These are phyloP conservation scores for Penicillium sp. DNA, from an alignment of 2,329 filamentous ascomycete species.

Conservation along the genomic window DNA sequence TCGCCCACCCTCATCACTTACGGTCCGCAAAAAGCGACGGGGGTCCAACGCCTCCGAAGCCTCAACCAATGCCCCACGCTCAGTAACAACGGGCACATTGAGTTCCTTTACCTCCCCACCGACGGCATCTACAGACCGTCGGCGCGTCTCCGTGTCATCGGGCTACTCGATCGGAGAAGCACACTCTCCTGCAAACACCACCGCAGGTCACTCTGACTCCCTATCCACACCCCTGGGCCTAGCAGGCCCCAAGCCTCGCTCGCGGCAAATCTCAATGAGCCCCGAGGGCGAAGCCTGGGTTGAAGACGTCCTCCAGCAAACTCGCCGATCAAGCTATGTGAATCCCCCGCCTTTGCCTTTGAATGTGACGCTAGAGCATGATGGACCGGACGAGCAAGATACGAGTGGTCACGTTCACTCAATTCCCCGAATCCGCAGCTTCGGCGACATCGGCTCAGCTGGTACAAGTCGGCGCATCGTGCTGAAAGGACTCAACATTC, in stretches of 20 bases:
- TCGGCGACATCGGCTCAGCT: constrained; percentile 38
- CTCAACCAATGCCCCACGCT: constrained; percentile 20
- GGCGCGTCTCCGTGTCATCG: constrained; percentile 38
- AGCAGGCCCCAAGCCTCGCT: constrained; percentile 42
- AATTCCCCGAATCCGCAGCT: constrained; percentile 34
- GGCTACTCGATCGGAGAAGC: constrained; percentile 32
- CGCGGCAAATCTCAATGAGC: constrained; percentile 39
- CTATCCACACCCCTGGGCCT: constrained; percentile 42
- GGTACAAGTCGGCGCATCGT: constrained; percentile 38
- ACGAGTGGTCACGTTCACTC: constrained; percentile 12
- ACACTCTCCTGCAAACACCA: constrained; percentile 24
- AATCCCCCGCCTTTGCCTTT: constrained; percentile 27
- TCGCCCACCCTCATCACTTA: constrained; percentile 38
- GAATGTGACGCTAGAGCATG: constrained; percentile 8
- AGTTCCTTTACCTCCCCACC: constrained; percentile 30
- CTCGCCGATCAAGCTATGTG: constrained; percentile 36
- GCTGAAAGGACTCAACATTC: constrained; percentile 34
- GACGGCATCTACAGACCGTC: constrained; percentile 26
- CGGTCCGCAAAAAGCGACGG: constrained; percentile 38
- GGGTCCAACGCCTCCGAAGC: constrained; percentile 34
- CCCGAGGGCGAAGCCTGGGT: constrained; percentile 48
- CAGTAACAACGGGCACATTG: constrained; percentile 27
- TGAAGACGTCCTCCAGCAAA: constrained; percentile 44
- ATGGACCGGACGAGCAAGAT: constrained; percentile 13
- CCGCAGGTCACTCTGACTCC: constrained; percentile 12